Conservation (phyloP, 345 rosid genomes). For the Trapa bicornis region DNA sequence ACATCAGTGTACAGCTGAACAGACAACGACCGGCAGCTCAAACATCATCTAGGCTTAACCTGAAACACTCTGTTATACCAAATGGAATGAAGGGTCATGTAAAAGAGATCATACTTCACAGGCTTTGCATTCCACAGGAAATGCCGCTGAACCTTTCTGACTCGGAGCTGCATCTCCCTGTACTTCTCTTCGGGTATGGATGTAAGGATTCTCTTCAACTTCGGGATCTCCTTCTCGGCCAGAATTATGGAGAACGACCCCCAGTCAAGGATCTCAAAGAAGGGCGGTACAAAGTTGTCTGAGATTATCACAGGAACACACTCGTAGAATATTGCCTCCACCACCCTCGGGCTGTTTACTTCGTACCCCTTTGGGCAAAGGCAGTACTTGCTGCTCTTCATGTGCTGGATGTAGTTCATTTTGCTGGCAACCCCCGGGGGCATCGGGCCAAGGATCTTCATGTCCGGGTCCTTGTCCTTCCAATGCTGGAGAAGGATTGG, state of each 20-base stretch:
- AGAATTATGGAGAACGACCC: conserved; percentile 51
- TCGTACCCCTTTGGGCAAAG: conserved; percentile 86
- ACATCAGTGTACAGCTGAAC: not conserved
- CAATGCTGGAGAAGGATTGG: conserved; percentile 56
- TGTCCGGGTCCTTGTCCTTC: conserved; percentile 75
- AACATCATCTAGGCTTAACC: conserved; percentile 41
- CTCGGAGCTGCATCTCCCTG: conserved; percentile 57
- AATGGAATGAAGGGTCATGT: conserved; percentile 86
- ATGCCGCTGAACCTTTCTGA: conserved; percentile 64
- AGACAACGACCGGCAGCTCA: not conserved
- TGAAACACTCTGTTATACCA: conserved; percentile 86
- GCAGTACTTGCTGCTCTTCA: conserved; percentile 92
- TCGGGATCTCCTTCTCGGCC: conserved; percentile 77
- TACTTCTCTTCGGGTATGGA: conserved; percentile 62
- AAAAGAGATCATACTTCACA: conserved; percentile 67
- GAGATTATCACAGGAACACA: conserved; percentile 87
- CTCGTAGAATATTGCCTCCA: conserved; percentile 78
- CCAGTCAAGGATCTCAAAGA: conserved; percentile 85
- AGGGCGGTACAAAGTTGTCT: conserved; percentile 80
- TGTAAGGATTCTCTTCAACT: conserved; percentile 42
- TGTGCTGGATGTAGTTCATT: conserved; percentile 77
- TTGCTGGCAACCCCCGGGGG: conserved; percentile 85
- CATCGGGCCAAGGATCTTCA: conserved; percentile 77
- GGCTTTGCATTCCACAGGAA: conserved; percentile 88
- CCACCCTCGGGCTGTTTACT: conserved; percentile 93